Conservation (phyloP, 1,284 basidiomycete genomes). For the Apiotrichum domesticum region DNA sequence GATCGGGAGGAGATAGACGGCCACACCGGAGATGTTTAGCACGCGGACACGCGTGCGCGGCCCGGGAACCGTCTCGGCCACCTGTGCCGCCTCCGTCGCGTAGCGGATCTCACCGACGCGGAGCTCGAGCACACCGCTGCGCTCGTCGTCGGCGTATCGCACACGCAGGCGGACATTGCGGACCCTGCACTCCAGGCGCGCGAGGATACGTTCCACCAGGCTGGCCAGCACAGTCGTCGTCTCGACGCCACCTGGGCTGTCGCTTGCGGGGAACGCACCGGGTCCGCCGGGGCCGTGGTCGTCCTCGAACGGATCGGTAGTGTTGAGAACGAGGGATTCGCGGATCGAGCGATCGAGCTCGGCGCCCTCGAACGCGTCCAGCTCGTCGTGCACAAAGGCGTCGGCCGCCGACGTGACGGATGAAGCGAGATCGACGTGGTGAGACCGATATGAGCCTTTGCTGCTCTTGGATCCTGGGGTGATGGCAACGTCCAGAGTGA, state of each 20-base stretch:
- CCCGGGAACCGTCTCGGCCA: neutral
- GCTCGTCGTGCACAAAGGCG: slow-evolving; percentile 74
- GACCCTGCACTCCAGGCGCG: slow-evolving; percentile 72
- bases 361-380: slow-evolving; percentile 64
- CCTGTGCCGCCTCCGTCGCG: slow-evolving; percentile 30
- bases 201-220: slow-evolving; percentile 73
- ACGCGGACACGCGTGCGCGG: slow-evolving; percentile 19
- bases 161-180: slow-evolving; percentile 57
- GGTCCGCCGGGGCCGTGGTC: slow-evolving; percentile 29
- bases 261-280: slow-evolving; percentile 24
- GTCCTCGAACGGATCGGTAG: slow-evolving; percentile 34
- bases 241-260: slow-evolving; percentile 22
- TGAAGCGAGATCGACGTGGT: slow-evolving; percentile 56
- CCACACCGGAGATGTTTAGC: slow-evolving; percentile 23
- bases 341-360: slow-evolving; percentile 63
- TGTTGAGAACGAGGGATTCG: slow-evolving; percentile 33
- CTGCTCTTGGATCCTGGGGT: slow-evolving; percentile 44
- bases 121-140: slow-evolving; percentile 35
- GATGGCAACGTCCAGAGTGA: slow-evolving; percentile 62
- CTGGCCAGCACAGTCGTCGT: slow-evolving; percentile 74
- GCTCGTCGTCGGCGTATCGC: slow-evolving; percentile 26
- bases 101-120: slow-evolving; percentile 39
- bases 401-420: slow-evolving; percentile 75
- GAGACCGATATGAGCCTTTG: neutral
- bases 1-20: slow-evolving; percentile 24